phyloP scores from a whole-genome alignment of 2,329 filamentous ascomycete genomes.

The Aspergillus ibericus region DNA sequence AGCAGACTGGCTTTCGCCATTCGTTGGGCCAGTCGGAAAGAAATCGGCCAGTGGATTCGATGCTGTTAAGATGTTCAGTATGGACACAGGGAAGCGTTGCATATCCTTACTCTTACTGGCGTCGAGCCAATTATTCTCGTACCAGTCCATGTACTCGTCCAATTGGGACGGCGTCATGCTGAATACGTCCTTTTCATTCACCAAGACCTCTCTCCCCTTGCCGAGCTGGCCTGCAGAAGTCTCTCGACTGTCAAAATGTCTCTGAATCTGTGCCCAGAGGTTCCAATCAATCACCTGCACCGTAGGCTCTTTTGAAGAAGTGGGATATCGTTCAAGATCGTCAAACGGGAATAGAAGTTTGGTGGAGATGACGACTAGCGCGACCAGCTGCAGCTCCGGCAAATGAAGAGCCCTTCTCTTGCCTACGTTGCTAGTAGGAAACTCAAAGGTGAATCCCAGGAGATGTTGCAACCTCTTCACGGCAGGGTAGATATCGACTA shows the following conservation, averaged over 20 bases:
- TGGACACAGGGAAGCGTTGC: background rate
- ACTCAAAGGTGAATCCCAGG: slow-evolving; percentile 60
- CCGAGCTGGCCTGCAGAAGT: slow-evolving; percentile 37
- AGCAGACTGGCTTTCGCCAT: slow-evolving; percentile 13
- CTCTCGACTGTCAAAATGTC: slow-evolving; percentile 36
- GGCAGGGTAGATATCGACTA: slow-evolving; percentile 48
- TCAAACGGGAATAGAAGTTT: slow-evolving; percentile 81
- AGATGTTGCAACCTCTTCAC: slow-evolving; percentile 58
- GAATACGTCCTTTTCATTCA: slow-evolving; percentile 63
- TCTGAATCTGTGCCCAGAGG: slow-evolving; percentile 61
- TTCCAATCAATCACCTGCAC: slow-evolving; percentile 69
- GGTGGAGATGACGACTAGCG: slow-evolving; percentile 70
- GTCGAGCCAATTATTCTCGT: slow-evolving; percentile 62
- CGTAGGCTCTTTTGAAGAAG: slow-evolving; percentile 56
- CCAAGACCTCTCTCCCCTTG: slow-evolving; percentile 52
- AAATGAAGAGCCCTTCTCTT: slow-evolving; percentile 52
- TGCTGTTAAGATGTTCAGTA: slow-evolving; percentile 9
- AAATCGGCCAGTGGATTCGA: slow-evolving; percentile 42
- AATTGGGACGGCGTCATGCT: slow-evolving; percentile 62
- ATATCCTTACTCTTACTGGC: slow-evolving; percentile 27
- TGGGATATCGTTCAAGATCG: slow-evolving; percentile 52
- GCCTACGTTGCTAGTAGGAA: slow-evolving; percentile 41
- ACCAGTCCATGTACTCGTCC: slow-evolving; percentile 79
- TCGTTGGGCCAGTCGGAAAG: slow-evolving; percentile 39
- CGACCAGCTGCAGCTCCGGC: slow-evolving; percentile 73